phyloP scores from a whole-genome alignment of 179 eudicot genomes.

The Gypsophila paniculata region DNA sequence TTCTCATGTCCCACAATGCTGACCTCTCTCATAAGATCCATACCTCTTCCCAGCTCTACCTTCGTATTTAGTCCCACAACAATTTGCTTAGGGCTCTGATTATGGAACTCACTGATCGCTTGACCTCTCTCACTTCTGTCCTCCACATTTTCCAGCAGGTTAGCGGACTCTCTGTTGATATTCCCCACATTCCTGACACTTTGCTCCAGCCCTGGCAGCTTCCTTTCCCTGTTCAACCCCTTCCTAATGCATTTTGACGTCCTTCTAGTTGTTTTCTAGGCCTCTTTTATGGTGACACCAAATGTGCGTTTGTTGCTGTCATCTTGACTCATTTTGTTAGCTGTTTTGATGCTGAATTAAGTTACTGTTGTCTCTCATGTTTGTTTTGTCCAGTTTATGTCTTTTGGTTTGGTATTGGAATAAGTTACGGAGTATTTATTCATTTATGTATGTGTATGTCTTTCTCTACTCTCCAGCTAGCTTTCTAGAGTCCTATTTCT shows the following conservation, averaged over 20 bases:
- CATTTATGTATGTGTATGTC: too few species aligned
- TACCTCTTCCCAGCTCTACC: constrained; percentile 28
- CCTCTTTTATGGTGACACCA: too few species aligned
- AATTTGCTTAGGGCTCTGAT: constrained; percentile 65
- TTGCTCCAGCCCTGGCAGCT: constrained; percentile 86
- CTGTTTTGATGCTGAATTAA: too few species aligned
- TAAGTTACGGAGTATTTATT: too few species aligned
- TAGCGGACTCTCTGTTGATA: constrained; percentile 58
- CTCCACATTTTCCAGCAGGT: constrained; percentile 57
- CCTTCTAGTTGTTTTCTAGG: too few species aligned
- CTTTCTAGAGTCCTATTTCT: too few species aligned
- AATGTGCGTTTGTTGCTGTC: too few species aligned
- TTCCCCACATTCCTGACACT: constrained; percentile 59
- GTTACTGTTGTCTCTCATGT: too few species aligned
- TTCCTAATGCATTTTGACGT: constrained; percentile 25
- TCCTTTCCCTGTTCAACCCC: constrained; percentile 56
- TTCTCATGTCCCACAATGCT: constrained; percentile 42
- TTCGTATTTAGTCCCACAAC: constrained; percentile 46
- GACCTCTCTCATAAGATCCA: constrained; percentile 38
- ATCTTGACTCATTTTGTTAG: too few species aligned
- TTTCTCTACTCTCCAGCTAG: too few species aligned
- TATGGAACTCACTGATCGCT: constrained; percentile 59
- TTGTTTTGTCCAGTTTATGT: background rate
- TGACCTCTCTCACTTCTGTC: constrained; percentile 51
- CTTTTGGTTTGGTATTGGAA: too few species aligned